A percentile compares a stretch with the other conserved stretches of the same genome.
Evolutionary conservation across 345 rosid species (phyloP).

Genomic region (Hibiscus trionum): DNA sequence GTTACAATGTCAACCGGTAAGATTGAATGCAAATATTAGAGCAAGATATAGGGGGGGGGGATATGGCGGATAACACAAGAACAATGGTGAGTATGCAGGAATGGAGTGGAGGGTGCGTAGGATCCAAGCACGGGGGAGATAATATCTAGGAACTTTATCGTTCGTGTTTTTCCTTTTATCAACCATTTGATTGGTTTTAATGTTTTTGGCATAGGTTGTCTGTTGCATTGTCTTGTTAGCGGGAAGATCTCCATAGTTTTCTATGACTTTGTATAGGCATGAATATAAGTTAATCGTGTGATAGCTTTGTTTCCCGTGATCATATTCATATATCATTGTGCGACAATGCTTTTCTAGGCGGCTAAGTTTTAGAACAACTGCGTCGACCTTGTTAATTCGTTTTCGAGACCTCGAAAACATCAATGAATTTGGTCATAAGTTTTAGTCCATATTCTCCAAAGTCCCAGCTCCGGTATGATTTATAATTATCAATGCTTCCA

Average conservation of each 20-base stretch:
- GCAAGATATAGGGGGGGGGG: background rate
- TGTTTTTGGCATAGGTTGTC: constrained; percentile 8
- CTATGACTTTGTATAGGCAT: background rate
- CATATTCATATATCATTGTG: background rate
- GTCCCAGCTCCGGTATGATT: no score
- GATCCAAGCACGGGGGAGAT: background rate
- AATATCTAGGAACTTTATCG: constrained; percentile 8
- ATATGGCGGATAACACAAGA: constrained; percentile 19
- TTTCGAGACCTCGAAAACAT: no score
- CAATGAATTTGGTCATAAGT: no score
- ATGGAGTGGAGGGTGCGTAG: background rate
- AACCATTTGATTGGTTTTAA: background rate
- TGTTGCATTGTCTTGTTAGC: constrained; percentile 5
- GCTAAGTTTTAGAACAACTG: no score
- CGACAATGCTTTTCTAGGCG: background rate
- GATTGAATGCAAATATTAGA: background rate
- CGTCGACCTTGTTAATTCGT: no score
- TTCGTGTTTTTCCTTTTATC: background rate
- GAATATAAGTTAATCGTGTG: background rate
- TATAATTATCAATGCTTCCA: no score
- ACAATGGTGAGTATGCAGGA: constrained; percentile 9
- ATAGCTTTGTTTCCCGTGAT: background rate
- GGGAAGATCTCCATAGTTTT: background rate
- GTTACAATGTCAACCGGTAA: constrained; percentile 9
- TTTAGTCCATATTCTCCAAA: no score